Evolutionary conservation across 331 rosid genomes (phyloP).

Genomic region (Spiraea crenata): DNA sequence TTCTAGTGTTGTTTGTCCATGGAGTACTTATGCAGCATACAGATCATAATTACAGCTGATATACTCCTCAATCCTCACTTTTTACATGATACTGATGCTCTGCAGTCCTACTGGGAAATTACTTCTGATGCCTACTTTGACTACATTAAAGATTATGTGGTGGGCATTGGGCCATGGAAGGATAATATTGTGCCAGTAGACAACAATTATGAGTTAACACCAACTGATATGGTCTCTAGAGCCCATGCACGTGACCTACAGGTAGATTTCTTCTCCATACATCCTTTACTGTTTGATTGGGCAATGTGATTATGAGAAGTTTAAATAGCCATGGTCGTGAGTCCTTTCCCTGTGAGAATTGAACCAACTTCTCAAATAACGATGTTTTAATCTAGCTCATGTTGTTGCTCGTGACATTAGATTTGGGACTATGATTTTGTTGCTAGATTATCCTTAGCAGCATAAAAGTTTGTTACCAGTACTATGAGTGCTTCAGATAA

Average conservation of each 20-base stretch:
- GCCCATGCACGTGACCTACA: conserved; percentile 88
- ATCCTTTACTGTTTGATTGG: conserved; percentile 8
- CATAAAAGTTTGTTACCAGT: background rate
- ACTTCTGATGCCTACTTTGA: conserved; percentile 71
- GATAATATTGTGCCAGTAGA: conserved; percentile 73
- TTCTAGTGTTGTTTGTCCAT: conserved; percentile 5
- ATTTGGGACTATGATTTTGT: background rate
- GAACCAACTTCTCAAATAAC: too few relatives aligned
- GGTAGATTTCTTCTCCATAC: conserved; percentile 42
- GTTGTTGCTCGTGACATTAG: too few relatives aligned
- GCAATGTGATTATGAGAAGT: background rate
- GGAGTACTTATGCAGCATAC: background rate
- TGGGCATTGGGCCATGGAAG: conserved; percentile 99
- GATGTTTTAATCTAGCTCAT: too few relatives aligned
- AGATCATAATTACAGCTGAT: background rate
- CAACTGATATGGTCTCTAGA: conserved; percentile 74
- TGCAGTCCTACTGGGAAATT: conserved; percentile 96
- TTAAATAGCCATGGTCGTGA: background rate
- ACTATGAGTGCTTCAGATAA: background rate
- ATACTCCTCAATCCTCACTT: conserved; percentile 13
- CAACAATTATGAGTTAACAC: conserved; percentile 49
- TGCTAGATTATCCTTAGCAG: background rate
- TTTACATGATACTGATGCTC: conserved; percentile 17
- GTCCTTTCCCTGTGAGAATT: too few relatives aligned
- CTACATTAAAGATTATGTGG: conserved; percentile 73